Percentiles rank a stretch among this genome's conserved stretches.
These are phyloP conservation scores for Paramecium tetraurelia DNA, from an alignment of 73 alveolate species.

Conservation along the genomic window DNA sequence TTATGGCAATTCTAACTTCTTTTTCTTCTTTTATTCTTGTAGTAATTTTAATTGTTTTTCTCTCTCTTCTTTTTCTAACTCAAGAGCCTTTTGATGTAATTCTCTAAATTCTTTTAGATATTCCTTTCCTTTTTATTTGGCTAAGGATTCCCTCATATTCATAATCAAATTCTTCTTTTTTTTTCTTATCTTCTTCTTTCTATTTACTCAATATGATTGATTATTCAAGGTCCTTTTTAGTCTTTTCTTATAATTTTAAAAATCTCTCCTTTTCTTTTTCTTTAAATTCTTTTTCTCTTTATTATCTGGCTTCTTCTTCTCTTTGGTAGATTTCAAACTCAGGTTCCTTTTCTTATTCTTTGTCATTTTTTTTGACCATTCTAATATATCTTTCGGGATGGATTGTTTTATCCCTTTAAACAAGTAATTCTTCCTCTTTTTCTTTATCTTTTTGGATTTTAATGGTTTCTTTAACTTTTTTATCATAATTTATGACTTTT, in stretches of 20 bases:
- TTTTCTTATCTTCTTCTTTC: not conserved
- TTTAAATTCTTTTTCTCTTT: not conserved
- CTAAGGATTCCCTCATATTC: not conserved
- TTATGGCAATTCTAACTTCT: slow-evolving; percentile 19
- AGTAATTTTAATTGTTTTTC: not conserved
- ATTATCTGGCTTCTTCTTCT: slow-evolving; percentile 34
- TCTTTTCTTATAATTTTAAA: not conserved
- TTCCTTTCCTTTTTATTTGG: not conserved
- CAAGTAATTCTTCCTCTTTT: not conserved
- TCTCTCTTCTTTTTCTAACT: slow-evolving; percentile 29
- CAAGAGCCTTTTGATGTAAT: not conserved
- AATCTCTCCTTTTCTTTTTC: not conserved
- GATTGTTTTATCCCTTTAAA: not conserved
- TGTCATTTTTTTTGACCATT: not conserved
- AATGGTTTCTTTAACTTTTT: not conserved
- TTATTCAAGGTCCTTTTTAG: not conserved
- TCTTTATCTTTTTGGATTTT: slow-evolving; percentile 9
- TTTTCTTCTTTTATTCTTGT: not conserved
- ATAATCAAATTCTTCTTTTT: not conserved
- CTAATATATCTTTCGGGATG: slow-evolving; percentile 28
- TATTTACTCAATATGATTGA: not conserved
- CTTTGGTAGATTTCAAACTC: not conserved
- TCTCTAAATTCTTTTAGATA: slow-evolving; percentile 21
- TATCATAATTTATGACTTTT: not conserved
- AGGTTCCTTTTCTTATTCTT: not conserved